phyloP scores from a whole-genome alignment of 2,329 filamentous ascomycete genomes.

The Xylariaceae sp. region DNA sequence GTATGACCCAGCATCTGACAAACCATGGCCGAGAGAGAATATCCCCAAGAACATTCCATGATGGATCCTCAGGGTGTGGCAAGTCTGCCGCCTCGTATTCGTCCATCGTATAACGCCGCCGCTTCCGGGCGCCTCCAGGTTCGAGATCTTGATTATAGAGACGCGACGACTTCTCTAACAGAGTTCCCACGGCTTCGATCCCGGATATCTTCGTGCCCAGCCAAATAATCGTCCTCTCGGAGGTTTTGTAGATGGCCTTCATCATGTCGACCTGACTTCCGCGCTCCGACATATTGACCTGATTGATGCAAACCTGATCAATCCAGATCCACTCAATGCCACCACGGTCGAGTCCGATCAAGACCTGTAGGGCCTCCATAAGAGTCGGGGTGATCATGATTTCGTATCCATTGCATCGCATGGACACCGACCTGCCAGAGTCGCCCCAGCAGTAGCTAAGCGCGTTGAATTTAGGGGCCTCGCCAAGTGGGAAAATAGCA shows the following conservation, averaged over 20 bases:
- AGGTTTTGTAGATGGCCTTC: constrained; percentile 13
- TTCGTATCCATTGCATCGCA: background rate
- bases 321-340: constrained; percentile 10
- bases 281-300: background rate
- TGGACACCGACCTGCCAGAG: background rate
- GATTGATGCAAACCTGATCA: constrained; percentile 10
- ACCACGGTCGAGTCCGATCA: background rate
- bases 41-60: constrained; percentile 1
- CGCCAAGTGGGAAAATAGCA: background rate
- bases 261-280: constrained; percentile 11
- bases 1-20: constrained; percentile 5
- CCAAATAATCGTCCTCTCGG: constrained; percentile 9
- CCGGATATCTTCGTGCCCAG: background rate
- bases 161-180: background rate
- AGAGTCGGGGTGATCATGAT: background rate
- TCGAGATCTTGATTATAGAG: constrained; percentile 2
- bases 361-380: background rate
- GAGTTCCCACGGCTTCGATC: background rate
- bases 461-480: background rate
- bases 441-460: background rate
- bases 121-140: background rate
- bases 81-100: background rate
- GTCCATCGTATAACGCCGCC: background rate
- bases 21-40: constrained; percentile 12
- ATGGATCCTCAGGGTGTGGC: background rate